Base-by-base conservation (phyloP, 1,284 basidiomycete genomes). In the Stygiomarasmius scandens region DNA sequence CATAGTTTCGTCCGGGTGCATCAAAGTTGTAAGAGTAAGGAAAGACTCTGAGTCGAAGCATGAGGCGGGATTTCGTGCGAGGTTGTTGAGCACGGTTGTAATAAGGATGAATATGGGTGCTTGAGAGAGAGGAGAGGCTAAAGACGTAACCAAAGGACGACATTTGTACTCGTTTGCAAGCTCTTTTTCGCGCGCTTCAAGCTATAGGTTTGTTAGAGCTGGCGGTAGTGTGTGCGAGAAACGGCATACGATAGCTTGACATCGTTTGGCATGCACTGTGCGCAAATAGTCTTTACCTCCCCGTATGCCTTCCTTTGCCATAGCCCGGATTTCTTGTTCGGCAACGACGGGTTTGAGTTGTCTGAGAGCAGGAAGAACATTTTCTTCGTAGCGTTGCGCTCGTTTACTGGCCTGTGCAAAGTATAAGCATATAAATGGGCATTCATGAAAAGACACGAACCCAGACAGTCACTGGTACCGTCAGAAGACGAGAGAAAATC, bases 381-480 rank as follows among this genome's bases (percentile, higher is more conserved):
- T 66, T 61, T 91, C 83, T 63, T 90, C 85, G 20, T 86, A 78
- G 60, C 83, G 78, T 71, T 82, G 81, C 63, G 86, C 81, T 55
- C 89, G 81, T 63, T 75, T 77, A 64, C 85, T 85, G 27, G 84
- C 84, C 89, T 92, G 55, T 16, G 5, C 34, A 45, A 59, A 34
- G 54, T 55, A 56, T 47, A 32, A 44, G 53, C 12, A 44, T 12
- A 51, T 12, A 1, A 48, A 10, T 5, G 14, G 1, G 22, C 9
- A 45, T 19, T 32, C 20, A 44, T 27, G 19, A 23, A 14, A 14
- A 12, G 3, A 20, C 27, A 71, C 84, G 63, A 63, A 94, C 92
- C 93, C 93, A 95, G 71, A 93, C 68, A 59, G 89, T 85, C 59
- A 92, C 78, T 19, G 93, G 94, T 4, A 94, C 77, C 1, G 92